Evolutionary conservation across 1,284 basidiomycete genomes (phyloP).

Genomic region (Limonomyces culmigenus): DNA sequence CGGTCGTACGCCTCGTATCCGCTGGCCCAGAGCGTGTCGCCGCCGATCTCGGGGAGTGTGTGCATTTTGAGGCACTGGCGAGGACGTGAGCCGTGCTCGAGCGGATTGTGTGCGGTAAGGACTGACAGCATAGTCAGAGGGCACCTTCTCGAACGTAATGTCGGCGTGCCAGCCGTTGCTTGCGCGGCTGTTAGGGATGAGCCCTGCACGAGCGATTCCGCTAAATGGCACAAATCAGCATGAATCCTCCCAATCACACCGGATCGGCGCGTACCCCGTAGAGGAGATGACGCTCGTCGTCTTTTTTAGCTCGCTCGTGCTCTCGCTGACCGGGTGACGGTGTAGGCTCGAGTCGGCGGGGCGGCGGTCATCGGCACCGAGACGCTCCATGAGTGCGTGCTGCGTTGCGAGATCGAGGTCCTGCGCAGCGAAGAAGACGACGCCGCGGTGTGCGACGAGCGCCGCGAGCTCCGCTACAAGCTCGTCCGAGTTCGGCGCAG

Average conservation of each 20-base stretch:
- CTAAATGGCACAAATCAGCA: too few species aligned
- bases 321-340: conserved; percentile 45
- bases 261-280: too few species aligned
- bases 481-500: conserved; percentile 19
- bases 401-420: conserved; percentile 26
- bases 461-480: conserved; percentile 31
- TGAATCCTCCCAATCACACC: too few species aligned
- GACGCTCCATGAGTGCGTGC: conserved; percentile 23
- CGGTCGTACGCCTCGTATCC: conserved; percentile 50
- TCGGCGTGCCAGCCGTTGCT: conserved; percentile 40
- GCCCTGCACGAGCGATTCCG: conserved; percentile 21
- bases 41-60: conserved; percentile 27
- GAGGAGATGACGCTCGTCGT: conserved; percentile 31
- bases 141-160: conserved; percentile 55
- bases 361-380: conserved; percentile 41
- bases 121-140: conserved; percentile 52
- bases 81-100: too few species aligned
- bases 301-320: conserved; percentile 26
- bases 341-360: conserved; percentile 39
- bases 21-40: conserved; percentile 26
- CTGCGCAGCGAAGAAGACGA: conserved; percentile 56
- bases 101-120: too few species aligned
- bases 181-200: too few species aligned
- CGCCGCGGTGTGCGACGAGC: conserved; percentile 49
- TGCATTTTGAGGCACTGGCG: conserved; percentile 42